phyloP scores from a whole-genome alignment of 108 stramenopile species.

The Conticribra guillardii region DNA sequence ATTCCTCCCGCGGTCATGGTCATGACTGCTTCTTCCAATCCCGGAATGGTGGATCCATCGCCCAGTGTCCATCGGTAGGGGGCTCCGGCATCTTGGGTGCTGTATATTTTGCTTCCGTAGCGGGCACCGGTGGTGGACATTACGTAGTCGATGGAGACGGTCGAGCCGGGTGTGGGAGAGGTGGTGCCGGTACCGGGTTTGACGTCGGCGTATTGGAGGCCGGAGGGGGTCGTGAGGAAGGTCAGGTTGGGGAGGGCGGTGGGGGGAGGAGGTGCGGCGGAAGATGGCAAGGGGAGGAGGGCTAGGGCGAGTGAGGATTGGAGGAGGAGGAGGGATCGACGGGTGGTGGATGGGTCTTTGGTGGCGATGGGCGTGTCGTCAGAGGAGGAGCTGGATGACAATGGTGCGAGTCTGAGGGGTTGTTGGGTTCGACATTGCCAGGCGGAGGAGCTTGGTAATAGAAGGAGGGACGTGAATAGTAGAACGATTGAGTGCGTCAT shows the following conservation, averaged over 20 bases:
- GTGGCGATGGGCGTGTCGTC: slow-evolving; percentile 7
- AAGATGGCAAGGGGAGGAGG: background rate
- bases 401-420: background rate
- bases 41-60: slow-evolving; percentile 66
- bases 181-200: slow-evolving; percentile 56
- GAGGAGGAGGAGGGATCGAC: slow-evolving; percentile 9
- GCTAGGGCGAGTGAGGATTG: slow-evolving; percentile 12
- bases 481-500: too few relatives aligned
- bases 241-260: slow-evolving; percentile 12
- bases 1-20: slow-evolving; percentile 74
- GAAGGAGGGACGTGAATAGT: too few relatives aligned
- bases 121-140: slow-evolving; percentile 79
- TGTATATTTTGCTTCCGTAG: slow-evolving; percentile 73
- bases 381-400: background rate
- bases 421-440: too few relatives aligned
- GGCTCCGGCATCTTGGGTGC: slow-evolving; percentile 54
- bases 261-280: slow-evolving; percentile 2
- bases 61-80: slow-evolving; percentile 75
- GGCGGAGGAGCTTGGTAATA: too few relatives aligned
- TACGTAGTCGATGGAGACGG: slow-evolving; percentile 72
- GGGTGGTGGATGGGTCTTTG: background rate
- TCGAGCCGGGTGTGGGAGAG: slow-evolving; percentile 30
- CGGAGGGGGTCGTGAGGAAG: slow-evolving; percentile 46
- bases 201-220: slow-evolving; percentile 73
- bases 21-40: slow-evolving; percentile 67